A percentile compares a stretch with the other conserved stretches of the same genome.
These are phyloP conservation scores for Aphanomyces stellatus DNA, from an alignment of 352 stramenopile genomes.

Conservation along the genomic window DNA sequence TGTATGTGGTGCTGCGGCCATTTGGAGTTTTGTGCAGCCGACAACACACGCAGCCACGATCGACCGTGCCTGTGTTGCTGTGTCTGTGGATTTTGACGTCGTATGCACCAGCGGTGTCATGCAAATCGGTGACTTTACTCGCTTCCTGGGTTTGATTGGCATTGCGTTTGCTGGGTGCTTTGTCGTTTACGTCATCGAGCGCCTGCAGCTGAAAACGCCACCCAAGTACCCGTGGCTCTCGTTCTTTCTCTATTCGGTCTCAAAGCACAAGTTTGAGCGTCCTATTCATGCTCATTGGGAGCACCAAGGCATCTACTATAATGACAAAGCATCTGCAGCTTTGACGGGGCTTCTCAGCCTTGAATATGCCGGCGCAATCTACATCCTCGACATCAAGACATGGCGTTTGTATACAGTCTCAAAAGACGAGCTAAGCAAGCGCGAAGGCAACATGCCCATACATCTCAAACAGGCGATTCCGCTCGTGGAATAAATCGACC, in stretches of 20 bases:
- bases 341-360: neutral
- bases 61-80: neutral
- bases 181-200: neutral
- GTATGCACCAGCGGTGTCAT: neutral
- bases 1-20: no score
- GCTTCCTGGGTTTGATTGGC: neutral
- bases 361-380: neutral
- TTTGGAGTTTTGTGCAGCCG: conserved; percentile 5
- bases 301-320: neutral
- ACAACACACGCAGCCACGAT: neutral
- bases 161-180: neutral
- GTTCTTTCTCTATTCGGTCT: neutral
- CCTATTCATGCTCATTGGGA: no score
- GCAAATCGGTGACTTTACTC: neutral
- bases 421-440: neutral
- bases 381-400: conserved; percentile 6
- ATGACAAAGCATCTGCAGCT: neutral
- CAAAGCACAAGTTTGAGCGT: neutral
- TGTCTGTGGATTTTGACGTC: neutral
- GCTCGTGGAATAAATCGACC: neutral
- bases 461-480: neutral
- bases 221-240: neutral
- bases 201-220: neutral
- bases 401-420: neutral
- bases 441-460: neutral